Evolutionary conservation across 257 asterid species (phyloP).

Genomic region (Scutellaria barbata): DNA sequence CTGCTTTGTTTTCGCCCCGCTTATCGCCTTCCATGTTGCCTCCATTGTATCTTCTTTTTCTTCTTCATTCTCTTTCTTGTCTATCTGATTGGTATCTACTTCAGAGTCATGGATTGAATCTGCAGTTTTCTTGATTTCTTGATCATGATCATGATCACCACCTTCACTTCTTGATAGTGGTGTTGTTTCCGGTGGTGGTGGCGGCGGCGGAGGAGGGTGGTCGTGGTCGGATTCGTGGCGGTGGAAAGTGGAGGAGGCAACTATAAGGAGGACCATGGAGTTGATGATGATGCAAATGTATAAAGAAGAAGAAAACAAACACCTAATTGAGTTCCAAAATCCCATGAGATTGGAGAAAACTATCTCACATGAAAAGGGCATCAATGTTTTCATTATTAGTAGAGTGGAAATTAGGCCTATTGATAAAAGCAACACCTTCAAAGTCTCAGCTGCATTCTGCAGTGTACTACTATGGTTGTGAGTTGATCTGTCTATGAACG

Average conservation of each 20-base stretch:
- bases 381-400: conserved; percentile 42
- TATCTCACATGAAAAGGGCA: conserved; percentile 34
- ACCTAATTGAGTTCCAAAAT: conserved; percentile 38
- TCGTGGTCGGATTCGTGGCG: background rate
- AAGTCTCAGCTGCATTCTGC: conserved; percentile 37
- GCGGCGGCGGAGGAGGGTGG: background rate
- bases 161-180: background rate
- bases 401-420: conserved; percentile 48
- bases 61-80: conserved; percentile 10
- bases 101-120: too few relatives aligned
- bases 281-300: conserved; percentile 51
- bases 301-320: conserved; percentile 52
- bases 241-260: conserved; percentile 48
- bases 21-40: conserved; percentile 68
- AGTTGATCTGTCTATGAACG: conserved; percentile 32
- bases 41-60: conserved; percentile 53
- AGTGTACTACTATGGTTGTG: conserved; percentile 29
- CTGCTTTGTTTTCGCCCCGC: conserved; percentile 38
- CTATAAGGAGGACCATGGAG: conserved; percentile 49
- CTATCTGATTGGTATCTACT: too few relatives aligned
- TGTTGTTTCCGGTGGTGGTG: background rate
- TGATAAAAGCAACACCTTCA: conserved; percentile 49
- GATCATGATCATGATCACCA: background rate
- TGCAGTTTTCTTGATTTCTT: background rate
- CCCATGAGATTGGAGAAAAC: conserved; percentile 39